Conservation (phyloP, 2,329 filamentous ascomycete species). For the Remersonia thermophila region DNA sequence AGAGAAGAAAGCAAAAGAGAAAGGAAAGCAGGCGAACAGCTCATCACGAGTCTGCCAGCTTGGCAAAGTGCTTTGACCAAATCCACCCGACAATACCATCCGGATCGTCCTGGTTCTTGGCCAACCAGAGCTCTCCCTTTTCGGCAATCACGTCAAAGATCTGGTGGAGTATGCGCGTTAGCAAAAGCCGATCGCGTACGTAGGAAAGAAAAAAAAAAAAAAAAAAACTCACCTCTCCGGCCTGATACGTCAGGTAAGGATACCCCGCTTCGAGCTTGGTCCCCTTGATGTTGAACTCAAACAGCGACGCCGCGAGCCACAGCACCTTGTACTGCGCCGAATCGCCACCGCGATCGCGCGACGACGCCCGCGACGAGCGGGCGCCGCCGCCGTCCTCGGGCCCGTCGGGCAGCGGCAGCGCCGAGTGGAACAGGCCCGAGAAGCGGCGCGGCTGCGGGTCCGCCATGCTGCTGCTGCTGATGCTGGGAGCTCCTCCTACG, state of each 20-base stretch:
- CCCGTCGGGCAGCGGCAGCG: conserved; percentile 65
- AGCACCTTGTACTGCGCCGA: conserved; percentile 55
- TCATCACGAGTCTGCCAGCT: conserved; percentile 37
- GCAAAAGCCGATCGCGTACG: conserved; percentile 4
- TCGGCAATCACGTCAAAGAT: conserved; percentile 89
- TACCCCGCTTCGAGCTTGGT: conserved; percentile 88
- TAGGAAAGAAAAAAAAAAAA: background rate
- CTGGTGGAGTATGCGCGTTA: conserved; percentile 25
- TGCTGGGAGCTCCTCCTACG: no score
- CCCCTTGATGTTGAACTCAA: conserved; percentile 93
- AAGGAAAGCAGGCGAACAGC: background rate
- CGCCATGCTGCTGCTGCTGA: background rate
- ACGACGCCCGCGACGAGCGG: conserved; percentile 44
- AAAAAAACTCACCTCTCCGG: conserved; percentile 62
- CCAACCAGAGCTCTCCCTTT: conserved; percentile 95
- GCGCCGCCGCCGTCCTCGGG: conserved; percentile 31
- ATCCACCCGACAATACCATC: conserved; percentile 82
- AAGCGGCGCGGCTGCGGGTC: conserved; percentile 39
- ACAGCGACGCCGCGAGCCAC: conserved; percentile 85
- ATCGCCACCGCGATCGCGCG: conserved; percentile 37
- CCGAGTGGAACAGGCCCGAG: conserved; percentile 76
- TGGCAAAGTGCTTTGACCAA: conserved; percentile 96
- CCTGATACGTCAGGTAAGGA: conserved; percentile 89
- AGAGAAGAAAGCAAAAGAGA: conserved; percentile 1
- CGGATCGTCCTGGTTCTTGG: conserved; percentile 89